These are phyloP conservation scores for Ilyonectria mors-panacis DNA, from an alignment of 2,329 filamentous ascomycete species.

Conservation along the genomic window DNA sequence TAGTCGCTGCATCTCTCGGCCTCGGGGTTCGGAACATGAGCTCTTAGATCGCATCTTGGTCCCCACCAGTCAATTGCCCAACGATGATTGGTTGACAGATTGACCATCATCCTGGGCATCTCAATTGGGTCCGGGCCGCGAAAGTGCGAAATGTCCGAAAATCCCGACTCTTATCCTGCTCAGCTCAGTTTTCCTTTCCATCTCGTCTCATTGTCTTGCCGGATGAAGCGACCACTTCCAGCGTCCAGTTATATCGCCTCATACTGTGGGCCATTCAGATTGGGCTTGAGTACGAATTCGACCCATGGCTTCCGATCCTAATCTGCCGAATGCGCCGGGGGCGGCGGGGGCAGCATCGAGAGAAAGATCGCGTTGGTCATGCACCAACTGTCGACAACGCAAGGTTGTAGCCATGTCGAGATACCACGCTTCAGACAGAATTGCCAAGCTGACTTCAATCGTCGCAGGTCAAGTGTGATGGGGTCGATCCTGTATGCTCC, in stretches of 20 bases:
- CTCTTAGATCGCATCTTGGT: background rate
- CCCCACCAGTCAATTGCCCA: background rate
- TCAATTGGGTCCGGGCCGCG: too few relatives aligned
- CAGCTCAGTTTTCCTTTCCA: background rate
- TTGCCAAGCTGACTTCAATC: background rate
- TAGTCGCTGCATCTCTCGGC: too few relatives aligned
- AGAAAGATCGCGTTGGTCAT: background rate
- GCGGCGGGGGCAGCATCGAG: background rate
- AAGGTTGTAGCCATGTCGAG: background rate
- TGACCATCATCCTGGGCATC: too few relatives aligned
- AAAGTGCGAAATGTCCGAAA: background rate
- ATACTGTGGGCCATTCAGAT: background rate
- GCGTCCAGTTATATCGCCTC: background rate
- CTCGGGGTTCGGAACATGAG: too few relatives aligned
- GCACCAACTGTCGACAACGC: background rate
- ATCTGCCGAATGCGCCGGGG: background rate
- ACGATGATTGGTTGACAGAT: background rate
- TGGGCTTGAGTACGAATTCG: background rate
- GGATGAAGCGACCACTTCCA: too few relatives aligned
- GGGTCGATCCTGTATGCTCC: background rate
- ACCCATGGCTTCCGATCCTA: background rate
- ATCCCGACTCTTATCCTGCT: too few relatives aligned
- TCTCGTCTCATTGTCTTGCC: background rate
- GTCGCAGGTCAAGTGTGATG: background rate
- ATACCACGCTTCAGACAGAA: background rate